Conservation (phyloP, 345 rosid species). For the rapeseed (Brassica napus) region Da-Ae NC_063441.1:20275501-20276000, state of each 20-base stretch:
- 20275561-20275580: conserved; percentile 6
- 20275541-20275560: background rate
- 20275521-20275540: background rate
- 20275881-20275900: conserved; percentile 58
- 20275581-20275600: background rate
- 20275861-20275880: conserved; percentile 44
- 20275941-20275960: conserved; percentile 57
- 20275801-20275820: background rate
- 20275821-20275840: background rate
- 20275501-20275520: background rate
- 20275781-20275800: conserved; percentile 1
- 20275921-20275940: conserved; percentile 74
- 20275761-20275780: background rate
- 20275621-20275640: background rate
- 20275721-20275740: background rate
- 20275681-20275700: background rate
- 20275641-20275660: conserved; percentile 1
- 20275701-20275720: background rate
- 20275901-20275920: conserved; percentile 64
- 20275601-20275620: background rate
- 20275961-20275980: conserved; percentile 64
- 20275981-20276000: conserved; percentile 74
- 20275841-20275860: background rate
- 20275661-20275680: background rate
- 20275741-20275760: background rate